These are phyloP conservation scores for Talaromyces stipitatus DNA, from an alignment of 495 filamentous ascomycete species.

Conservation along the genomic window DNA sequence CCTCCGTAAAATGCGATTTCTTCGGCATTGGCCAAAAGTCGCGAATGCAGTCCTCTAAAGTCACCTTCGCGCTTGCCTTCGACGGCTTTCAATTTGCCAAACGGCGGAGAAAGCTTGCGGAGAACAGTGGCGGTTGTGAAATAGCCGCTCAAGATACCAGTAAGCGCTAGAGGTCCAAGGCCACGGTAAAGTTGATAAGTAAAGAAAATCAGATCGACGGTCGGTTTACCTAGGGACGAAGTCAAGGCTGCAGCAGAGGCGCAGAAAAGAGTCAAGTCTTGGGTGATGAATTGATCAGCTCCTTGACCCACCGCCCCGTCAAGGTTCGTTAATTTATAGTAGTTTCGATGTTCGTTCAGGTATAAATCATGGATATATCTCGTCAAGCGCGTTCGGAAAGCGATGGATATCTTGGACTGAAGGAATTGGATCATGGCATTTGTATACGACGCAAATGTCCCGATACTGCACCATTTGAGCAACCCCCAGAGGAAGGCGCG, in stretches of 20 bases:
- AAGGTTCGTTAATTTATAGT: conserved; percentile 90
- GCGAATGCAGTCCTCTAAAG: conserved; percentile 80
- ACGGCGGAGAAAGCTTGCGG: conserved; percentile 81
- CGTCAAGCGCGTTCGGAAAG: conserved; percentile 92
- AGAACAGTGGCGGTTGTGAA: conserved; percentile 85
- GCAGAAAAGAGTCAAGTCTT: conserved; percentile 94
- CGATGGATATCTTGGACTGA: conserved; percentile 95
- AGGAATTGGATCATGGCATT: conserved; percentile 98
- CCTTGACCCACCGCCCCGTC: conserved; percentile 90
- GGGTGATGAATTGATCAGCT: conserved; percentile 95
- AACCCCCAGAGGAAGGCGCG: conserved; percentile 83
- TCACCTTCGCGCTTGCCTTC: conserved; percentile 92
- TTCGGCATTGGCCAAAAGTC: conserved; percentile 93
- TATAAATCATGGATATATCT: conserved; percentile 98
- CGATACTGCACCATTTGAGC: conserved; percentile 70
- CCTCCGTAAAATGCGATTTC: conserved; percentile 99
- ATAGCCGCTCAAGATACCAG: conserved; percentile 83
- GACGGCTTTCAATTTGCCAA: conserved; percentile 92
- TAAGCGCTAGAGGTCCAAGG: conserved; percentile 79
- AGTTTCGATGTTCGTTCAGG: conserved; percentile 86
- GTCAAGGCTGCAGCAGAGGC: conserved; percentile 86
- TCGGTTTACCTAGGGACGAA: conserved; percentile 91
- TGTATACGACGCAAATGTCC: conserved; percentile 75
- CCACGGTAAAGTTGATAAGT: conserved; percentile 94
- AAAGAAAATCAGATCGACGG: conserved; percentile 93